phyloP scores from a whole-genome alignment of 768 basidiomycete species.

The Collybiopsis luxurians region DNA sequence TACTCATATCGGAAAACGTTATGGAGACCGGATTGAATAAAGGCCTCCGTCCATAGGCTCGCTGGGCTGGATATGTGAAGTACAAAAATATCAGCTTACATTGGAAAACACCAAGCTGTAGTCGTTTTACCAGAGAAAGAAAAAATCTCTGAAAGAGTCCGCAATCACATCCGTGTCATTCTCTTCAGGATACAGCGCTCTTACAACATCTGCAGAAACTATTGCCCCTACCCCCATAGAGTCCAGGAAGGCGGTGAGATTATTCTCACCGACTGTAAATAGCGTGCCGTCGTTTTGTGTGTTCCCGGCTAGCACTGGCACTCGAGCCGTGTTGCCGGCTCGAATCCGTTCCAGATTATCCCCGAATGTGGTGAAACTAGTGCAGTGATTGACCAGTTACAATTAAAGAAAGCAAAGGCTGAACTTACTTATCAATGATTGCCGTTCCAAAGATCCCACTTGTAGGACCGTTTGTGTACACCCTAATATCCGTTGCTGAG shows the following conservation, averaged over 20 bases:
- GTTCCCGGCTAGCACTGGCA: constrained; percentile 10
- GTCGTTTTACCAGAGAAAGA: constrained; percentile 8
- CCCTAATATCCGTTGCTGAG: constrained; percentile 15
- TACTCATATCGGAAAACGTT: constrained; percentile 17
- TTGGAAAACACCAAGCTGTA: background rate
- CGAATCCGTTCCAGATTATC: constrained; percentile 11
- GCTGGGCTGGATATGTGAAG: constrained; percentile 1
- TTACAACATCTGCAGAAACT: constrained; percentile 8
- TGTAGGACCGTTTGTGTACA: constrained; percentile 14
- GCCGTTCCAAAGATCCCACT: background rate
- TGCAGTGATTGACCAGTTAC: background rate
- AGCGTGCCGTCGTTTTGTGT: constrained; percentile 12
- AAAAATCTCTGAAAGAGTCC: constrained; percentile 8
- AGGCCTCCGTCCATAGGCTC: constrained; percentile 7
- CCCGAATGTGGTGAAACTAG: constrained; percentile 2
- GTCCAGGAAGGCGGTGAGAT: constrained; percentile 7
- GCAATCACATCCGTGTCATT: constrained; percentile 11
- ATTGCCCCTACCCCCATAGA: background rate
- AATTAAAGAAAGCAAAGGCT: background rate
- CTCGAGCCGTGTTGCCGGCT: constrained; percentile 7
- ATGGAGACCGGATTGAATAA: background rate
- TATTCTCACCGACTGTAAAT: too few relatives aligned
- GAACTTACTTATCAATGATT: background rate
- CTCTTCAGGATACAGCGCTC: constrained; percentile 13
- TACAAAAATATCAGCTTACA: background rate